These are phyloP conservation scores for Eragrostis tef DNA, from an alignment of 202 grass and related monocot species.

Conservation along the genomic window DNA sequence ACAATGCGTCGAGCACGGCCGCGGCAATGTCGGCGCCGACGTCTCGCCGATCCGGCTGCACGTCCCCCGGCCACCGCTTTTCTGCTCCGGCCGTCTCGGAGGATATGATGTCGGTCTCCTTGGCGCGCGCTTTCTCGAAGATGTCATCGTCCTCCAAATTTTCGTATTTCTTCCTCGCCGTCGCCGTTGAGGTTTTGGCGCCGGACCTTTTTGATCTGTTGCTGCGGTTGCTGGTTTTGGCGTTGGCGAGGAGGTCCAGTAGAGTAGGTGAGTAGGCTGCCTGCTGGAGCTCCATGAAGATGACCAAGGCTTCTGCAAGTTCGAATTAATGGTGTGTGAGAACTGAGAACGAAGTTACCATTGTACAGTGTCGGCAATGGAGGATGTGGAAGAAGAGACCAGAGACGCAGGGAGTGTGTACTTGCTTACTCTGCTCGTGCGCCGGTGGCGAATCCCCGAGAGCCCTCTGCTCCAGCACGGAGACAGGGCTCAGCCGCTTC, in stretches of 20 bases:
- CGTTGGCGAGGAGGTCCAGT: background rate
- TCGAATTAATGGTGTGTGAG: background rate
- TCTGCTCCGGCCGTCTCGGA: slow-evolving; percentile 1
- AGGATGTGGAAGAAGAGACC: background rate
- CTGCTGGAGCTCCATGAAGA: slow-evolving; percentile 62
- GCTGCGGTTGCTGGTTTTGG: background rate
- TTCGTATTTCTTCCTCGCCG: background rate
- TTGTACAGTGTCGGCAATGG: background rate
- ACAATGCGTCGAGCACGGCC: slow-evolving; percentile 38
- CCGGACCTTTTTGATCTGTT: background rate
- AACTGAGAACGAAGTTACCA: background rate
- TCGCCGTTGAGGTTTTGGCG: background rate
- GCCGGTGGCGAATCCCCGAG: slow-evolving; percentile 42
- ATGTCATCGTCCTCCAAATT: background rate
- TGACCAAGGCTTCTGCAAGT: slow-evolving; percentile 46
- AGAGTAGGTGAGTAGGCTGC: slow-evolving; percentile 48
- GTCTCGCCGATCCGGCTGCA: background rate
- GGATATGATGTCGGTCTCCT: background rate
- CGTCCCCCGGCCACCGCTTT: background rate
- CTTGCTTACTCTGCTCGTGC: slow-evolving; percentile 51
- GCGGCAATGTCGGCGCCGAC: slow-evolving; percentile 31
- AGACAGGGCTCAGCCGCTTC: slow-evolving; percentile 74
- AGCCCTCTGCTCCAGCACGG: slow-evolving; percentile 55
- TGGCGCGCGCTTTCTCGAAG: background rate
- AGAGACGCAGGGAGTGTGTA: background rate